Base-by-base conservation (phyloP, 176 grass and related monocot species). In the Stipa capillata region DNA sequence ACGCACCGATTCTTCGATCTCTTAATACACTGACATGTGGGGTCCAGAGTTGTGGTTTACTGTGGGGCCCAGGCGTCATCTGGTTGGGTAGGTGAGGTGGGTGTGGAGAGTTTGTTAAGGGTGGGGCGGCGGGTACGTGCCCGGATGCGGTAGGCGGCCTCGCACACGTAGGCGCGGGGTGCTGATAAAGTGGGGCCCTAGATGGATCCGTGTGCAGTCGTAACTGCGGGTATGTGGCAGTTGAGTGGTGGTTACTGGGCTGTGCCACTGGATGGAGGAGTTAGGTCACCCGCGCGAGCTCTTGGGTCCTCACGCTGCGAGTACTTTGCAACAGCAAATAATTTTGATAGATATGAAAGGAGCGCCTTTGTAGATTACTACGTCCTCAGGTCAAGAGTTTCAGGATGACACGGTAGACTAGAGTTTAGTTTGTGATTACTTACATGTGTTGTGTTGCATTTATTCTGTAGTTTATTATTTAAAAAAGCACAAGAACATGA, bases 41-140 rank as follows among this genome's bases (percentile, higher is more conserved):
- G 79, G 0, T 79, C 32, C 39, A 0, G 0, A 0, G 0, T 0
- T 1, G 1, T 21, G 1, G 39, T 13, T 1, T 13, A 1, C 5
- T 0, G 37, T 31, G 81, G 86, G 81, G 0, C 51, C 49, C 0
- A 0, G 29, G 6, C 8, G 50, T 71, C 80, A 48, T 67, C 10
- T 2, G 17, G 27, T 24, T 6, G 16, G 60, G 76, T 74, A 48
- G 2, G 42, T 32, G 65, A 72, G 16, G 76, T 21, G 15, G 76
- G 69, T 37, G 53, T 41, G 25, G 69, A 32, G 20, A 3, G 69
- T 80, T 79, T 27, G 49, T 88, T 84, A 35, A 44, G 66, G 75
- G 64, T 32, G 28, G 42, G 68, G 18, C 51, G 76, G 69, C 87
- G 11, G 77, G 70, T 70, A 89, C 81, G 87, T 85, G 82, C 76